phyloP scores from a whole-genome alignment of 345 rosid genomes.

The Eutrema yunnanense region DNA sequence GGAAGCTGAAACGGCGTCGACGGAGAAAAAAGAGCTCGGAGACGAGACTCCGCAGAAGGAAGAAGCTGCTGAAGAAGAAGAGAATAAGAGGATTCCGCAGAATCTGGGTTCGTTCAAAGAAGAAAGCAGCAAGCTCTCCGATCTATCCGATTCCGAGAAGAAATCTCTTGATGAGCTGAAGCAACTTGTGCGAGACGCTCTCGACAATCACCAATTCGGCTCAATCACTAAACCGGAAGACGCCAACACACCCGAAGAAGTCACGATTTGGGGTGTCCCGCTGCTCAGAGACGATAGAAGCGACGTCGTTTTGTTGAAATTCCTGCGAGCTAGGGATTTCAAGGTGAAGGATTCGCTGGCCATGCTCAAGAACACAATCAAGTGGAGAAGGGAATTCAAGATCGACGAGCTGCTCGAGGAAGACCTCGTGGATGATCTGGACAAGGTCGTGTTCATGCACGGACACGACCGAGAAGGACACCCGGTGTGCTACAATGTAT shows the following conservation, averaged over 20 bases:
- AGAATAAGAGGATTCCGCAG: constrained; percentile 29
- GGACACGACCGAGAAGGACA: constrained; percentile 81
- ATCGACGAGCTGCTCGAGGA: constrained; percentile 63
- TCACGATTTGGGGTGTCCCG: constrained; percentile 74
- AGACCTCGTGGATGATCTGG: constrained; percentile 73
- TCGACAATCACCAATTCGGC: constrained; percentile 31
- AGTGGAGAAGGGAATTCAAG: constrained; percentile 67
- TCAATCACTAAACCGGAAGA: constrained; percentile 7
- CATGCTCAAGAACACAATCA: constrained; percentile 68
- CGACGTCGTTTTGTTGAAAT: constrained; percentile 77
- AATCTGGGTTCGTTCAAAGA: constrained; percentile 57
- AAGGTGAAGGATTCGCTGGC: constrained; percentile 64
- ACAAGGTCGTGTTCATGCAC: constrained; percentile 85
- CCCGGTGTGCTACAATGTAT: constrained; percentile 83
- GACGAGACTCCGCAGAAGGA: background rate
- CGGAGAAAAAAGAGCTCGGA: constrained; percentile 33
- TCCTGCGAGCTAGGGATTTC: constrained; percentile 85
- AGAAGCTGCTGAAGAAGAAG: constrained; percentile 19
- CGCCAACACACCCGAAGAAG: constrained; percentile 34
- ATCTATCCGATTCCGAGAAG: constrained; percentile 51
- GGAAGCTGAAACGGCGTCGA: constrained; percentile 28
- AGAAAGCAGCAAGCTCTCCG: constrained; percentile 58
- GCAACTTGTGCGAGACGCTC: constrained; percentile 39
- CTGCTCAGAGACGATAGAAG: constrained; percentile 61
- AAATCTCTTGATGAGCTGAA: constrained; percentile 48